A percentile compares a stretch with the other conserved stretches of the same genome.
phyloP scores from a whole-genome alignment of 73 alveolate species.

The Uronychia binucleata region DNA sequence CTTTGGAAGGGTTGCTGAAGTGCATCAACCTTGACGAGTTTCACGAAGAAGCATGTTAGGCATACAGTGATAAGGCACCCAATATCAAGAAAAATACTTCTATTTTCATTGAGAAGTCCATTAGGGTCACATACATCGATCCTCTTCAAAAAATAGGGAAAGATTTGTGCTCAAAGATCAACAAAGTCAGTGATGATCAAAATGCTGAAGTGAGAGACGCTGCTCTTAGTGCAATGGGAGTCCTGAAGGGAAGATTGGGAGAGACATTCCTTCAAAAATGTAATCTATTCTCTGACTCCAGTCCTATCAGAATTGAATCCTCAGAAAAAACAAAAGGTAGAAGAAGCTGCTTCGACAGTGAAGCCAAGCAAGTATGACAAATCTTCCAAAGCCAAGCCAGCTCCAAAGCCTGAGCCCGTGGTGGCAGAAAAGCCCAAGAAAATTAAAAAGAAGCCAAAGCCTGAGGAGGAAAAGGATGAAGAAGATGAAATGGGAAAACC shows the following conservation, averaged over 20 bases:
- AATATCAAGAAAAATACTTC: constrained; percentile 50
- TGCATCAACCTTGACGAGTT: constrained; percentile 57
- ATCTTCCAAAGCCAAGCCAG: constrained; percentile 29
- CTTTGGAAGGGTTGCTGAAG: constrained; percentile 27
- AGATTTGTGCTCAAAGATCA: constrained; percentile 23
- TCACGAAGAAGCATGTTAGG: neutral
- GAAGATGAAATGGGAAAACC: too few species aligned
- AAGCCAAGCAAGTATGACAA: constrained; percentile 46
- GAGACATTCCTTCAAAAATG: constrained; percentile 13
- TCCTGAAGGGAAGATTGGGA: constrained; percentile 54
- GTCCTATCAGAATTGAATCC: constrained; percentile 6
- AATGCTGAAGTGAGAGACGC: constrained; percentile 61
- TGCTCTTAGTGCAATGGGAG: constrained; percentile 42
- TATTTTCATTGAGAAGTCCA: constrained; percentile 30
- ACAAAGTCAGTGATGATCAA: constrained; percentile 43
- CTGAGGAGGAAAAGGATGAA: constrained; percentile 20
- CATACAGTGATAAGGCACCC: constrained; percentile 62
- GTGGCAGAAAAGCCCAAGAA: neutral
- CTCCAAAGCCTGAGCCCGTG: neutral
- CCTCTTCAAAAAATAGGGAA: constrained; percentile 27
- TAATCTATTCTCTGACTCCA: too few species aligned
- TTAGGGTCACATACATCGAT: constrained; percentile 30
- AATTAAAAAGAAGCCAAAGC: constrained; percentile 18
- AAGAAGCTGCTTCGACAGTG: constrained; percentile 53
- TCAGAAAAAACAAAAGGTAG: constrained; percentile 39